Base-by-base conservation (phyloP, 106 monocot genomes). In the Dendrobium nobile region DNA sequence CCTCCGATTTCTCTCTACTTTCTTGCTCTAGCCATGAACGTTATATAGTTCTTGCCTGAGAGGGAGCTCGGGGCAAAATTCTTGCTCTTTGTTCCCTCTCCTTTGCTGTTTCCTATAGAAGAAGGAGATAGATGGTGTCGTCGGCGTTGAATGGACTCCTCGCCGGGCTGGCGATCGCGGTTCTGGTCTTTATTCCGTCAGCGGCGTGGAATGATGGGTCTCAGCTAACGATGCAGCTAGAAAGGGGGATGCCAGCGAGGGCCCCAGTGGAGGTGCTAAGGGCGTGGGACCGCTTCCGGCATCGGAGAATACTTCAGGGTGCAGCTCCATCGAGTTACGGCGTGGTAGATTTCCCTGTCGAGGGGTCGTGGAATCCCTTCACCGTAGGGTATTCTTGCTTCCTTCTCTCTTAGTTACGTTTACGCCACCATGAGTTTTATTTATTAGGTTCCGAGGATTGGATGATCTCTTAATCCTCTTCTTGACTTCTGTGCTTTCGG, bases 321-420 rank as follows among this genome's bases (percentile, higher is more conserved):
- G 19, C 80, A 16, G 33, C 79, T 31, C 33, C 80, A 17, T 2
- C 79, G 4, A 56, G 64, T 0, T 58, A 82, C 13, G 92, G 89
- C 24, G 91, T 98, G 31, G 91, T 92, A 8, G 89, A 92, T 77
- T 95, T 98, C 74, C 89, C 94, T 76, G 91, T 98, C 4, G 88
- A 89, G 0, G 98, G 98, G 55, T 92, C 98, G 47, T 54, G 84
- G 7, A 84, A 95, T 78, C 98, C 98, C 75, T 98, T 86, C 89
- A 89, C 91, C 85, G 88, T 93, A 41, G 98, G 98, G 98, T 98
- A 84, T 74, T 5, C 17, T 76, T 78, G 19, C 75, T 7, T 75
- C 45, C 45, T 75, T 75, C 6, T 20, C 4, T 47, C 6, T 4
- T 64, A 26, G 0, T 44, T 72, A 13, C 5, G 9, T 9, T 7